Conservation (phyloP, 768 basidiomycete species). For the Lanmaoa pseudosensibilis region DNA sequence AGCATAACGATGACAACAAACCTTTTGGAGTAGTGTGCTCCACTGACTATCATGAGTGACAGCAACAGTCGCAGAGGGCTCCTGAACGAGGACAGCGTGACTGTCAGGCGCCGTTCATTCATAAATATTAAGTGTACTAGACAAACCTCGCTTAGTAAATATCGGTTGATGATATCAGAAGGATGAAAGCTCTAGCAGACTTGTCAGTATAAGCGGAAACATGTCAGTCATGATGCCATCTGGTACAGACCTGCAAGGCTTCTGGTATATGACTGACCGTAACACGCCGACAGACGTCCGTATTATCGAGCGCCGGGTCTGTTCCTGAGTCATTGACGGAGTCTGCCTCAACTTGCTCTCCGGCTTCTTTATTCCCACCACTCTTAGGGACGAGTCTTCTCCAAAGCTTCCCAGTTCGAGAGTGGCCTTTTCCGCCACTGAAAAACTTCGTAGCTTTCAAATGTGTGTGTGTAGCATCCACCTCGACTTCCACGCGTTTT, state of each 20-base stretch:
- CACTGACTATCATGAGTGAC: slow-evolving; percentile 13
- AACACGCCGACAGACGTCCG: neutral
- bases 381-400: neutral
- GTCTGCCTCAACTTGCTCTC: neutral
- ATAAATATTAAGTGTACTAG: neutral
- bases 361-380: neutral
- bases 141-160: slow-evolving; percentile 2
- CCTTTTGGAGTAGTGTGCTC: slow-evolving; percentile 5
- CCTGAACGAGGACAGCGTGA: neutral
- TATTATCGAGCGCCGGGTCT: neutral
- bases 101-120: neutral
- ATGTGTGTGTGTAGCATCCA: neutral
- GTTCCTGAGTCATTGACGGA: neutral
- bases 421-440: neutral
- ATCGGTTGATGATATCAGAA: slow-evolving; percentile 14
- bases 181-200: slow-evolving; percentile 8
- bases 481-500: slow-evolving; percentile 5
- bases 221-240: neutral
- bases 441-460: neutral
- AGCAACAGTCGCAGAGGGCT: neutral
- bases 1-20: neutral
- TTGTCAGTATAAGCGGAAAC: neutral
- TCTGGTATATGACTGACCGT: slow-evolving; percentile 1
- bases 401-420: neutral
- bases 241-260: neutral